Conservation (phyloP, 768 basidiomycete species). For the Paxillus involutus region DNA sequence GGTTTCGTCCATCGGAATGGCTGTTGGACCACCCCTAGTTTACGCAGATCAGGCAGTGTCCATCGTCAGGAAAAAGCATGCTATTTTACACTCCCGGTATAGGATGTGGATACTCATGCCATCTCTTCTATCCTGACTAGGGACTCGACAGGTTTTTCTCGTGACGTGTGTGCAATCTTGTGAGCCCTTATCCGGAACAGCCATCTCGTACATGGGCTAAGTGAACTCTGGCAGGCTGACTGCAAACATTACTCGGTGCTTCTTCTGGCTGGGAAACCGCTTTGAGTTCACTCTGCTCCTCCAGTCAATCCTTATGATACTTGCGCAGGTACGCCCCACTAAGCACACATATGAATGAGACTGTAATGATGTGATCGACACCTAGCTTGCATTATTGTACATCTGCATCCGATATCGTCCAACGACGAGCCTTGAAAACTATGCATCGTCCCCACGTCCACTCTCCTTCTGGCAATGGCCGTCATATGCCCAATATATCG, state of each 20-base stretch:
- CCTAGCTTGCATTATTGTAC: constrained; percentile 72
- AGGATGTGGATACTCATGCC: constrained; percentile 3
- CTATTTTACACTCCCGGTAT: constrained; percentile 6
- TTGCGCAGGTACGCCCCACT: constrained; percentile 61
- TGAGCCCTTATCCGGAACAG: constrained; percentile 30
- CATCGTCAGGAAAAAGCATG: constrained; percentile 75
- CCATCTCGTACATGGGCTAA: constrained; percentile 3
- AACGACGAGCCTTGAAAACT: constrained; percentile 53
- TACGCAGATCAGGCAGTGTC: constrained; percentile 82
- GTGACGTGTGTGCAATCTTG: constrained; percentile 85
- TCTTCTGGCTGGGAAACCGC: constrained; percentile 83
- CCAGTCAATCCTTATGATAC: constrained; percentile 83
- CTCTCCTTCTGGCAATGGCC: constrained; percentile 87
- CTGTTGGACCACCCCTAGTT: constrained; percentile 79
- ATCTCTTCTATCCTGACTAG: constrained; percentile 36
- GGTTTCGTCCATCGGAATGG: constrained; percentile 76
- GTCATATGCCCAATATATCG: constrained; percentile 74
- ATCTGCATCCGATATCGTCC: constrained; percentile 79
- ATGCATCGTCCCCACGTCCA: constrained; percentile 61
- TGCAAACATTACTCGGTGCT: constrained; percentile 86
- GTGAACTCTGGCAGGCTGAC: constrained; percentile 49
- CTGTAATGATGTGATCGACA: constrained; percentile 17
- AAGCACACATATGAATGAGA: constrained; percentile 3
- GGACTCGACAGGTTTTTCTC: constrained; percentile 83
- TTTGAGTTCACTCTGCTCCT: constrained; percentile 79